Conservation (phyloP, 768 basidiomycete genomes). For the Psilocybe cubensis region DNA sequence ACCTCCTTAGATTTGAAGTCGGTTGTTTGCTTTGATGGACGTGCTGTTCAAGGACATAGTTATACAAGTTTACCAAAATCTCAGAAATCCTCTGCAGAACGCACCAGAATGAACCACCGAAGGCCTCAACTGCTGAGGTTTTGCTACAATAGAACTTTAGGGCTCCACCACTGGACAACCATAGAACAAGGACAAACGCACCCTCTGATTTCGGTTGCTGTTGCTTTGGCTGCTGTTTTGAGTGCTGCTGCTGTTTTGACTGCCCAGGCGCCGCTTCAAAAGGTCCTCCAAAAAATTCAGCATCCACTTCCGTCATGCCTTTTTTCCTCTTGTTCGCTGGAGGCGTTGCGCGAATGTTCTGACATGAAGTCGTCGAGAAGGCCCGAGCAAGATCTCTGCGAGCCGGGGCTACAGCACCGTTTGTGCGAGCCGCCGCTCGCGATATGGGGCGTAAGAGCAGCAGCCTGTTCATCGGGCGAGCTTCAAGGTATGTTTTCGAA, state of each 20-base stretch:
- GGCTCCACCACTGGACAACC: neutral
- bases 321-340: constrained; percentile 17
- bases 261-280: neutral
- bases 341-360: constrained; percentile 18
- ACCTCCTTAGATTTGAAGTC: neutral
- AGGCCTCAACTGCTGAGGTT: neutral
- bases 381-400: constrained; percentile 8
- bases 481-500: constrained; percentile 7
- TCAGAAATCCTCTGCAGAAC: too few relatives aligned
- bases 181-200: neutral
- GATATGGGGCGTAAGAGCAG: constrained; percentile 28
- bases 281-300: constrained; percentile 15
- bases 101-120: neutral
- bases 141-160: neutral
- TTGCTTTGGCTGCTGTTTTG: neutral
- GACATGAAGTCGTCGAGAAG: constrained; percentile 17
- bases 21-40: neutral
- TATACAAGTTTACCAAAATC: neutral
- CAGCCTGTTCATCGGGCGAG: constrained; percentile 25
- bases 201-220: too few relatives aligned
- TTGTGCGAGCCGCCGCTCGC: constrained; percentile 33
- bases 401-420: constrained; percentile 15
- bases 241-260: neutral
- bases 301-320: constrained; percentile 14
- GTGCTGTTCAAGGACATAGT: neutral